A percentile compares a stretch with the other conserved stretches of the same genome.
Conservation (phyloP, 2,329 filamentous ascomycete species). For the Daldinia sp. region DNA sequence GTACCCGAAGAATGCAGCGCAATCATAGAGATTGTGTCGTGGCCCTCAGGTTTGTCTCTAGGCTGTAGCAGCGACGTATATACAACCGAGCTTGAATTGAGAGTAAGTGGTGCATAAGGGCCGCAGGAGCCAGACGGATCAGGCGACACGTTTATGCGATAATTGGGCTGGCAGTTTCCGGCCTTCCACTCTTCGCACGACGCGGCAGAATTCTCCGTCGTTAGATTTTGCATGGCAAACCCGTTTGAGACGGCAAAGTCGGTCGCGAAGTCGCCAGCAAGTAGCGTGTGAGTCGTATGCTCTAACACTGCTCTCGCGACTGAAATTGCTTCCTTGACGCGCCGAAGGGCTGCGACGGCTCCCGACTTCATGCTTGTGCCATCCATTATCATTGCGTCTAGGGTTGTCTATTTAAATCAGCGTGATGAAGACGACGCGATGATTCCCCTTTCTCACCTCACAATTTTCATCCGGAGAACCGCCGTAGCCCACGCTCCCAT, state of each 20-base stretch:
- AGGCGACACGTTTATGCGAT: slow-evolving; percentile 60
- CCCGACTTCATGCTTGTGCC: slow-evolving; percentile 65
- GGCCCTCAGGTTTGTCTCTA: slow-evolving; percentile 45
- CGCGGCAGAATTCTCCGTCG: slow-evolving; percentile 56
- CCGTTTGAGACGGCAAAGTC: slow-evolving; percentile 65
- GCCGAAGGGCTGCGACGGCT: slow-evolving; percentile 64
- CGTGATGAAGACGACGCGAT: background rate
- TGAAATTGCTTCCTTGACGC: slow-evolving; percentile 61
- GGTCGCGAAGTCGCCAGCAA: slow-evolving; percentile 66
- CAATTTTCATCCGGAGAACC: slow-evolving; percentile 67
- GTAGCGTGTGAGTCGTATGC: slow-evolving; percentile 63
- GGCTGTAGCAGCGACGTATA: slow-evolving; percentile 40
- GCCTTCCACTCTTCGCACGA: slow-evolving; percentile 59
- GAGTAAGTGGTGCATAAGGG: slow-evolving; percentile 57
- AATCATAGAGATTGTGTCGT: slow-evolving; percentile 68
- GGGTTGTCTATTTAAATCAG: slow-evolving; percentile 57
- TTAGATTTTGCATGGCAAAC: slow-evolving; percentile 60
- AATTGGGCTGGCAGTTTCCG: slow-evolving; percentile 63
- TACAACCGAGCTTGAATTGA: slow-evolving; percentile 35
- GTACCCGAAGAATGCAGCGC: slow-evolving; percentile 57
- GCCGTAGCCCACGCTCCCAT: slow-evolving; percentile 66
- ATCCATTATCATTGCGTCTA: slow-evolving; percentile 71
- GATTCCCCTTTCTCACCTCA: slow-evolving; percentile 52
- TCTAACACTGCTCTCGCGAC: slow-evolving; percentile 65
- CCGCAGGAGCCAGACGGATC: slow-evolving; percentile 59